Evolutionary conservation across 371 early-diverging fungal species (phyloP), one percentile per base, ranked within the genome.

Genomic region (Saksenaea vasiformis): DNA sequence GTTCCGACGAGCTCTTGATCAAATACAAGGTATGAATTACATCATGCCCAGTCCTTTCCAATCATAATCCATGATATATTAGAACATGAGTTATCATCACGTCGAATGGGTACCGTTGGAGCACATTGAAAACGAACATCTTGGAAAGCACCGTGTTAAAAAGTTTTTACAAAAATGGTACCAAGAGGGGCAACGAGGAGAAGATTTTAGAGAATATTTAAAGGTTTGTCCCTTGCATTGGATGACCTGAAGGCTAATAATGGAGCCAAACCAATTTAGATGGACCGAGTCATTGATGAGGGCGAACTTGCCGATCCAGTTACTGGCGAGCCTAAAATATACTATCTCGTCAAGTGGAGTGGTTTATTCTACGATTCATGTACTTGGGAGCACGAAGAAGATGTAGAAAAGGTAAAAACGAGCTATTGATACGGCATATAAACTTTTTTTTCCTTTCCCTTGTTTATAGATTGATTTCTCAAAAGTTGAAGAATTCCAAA

Each of bases 341-440:
- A 81, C 59, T 95, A 88, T 70, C 78, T 98, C 41, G 91, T 94
- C 37, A 98, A 97, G 69, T 98, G 99, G 99, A 85, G 85, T 58
- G 86, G 88, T 38, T 83, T 86, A n/a, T 87, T 93, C n/a, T 95
- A 97, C 70, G 97, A 96, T 68, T 69, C 79, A 1, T 78, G 88
- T 34, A 97, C 99, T 0, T 96, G 96, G 95, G 99, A 97, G 73
- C 74, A 79, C 7, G 81, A 84, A 39, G 89, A 89, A 19, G 80
- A 87, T 61, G 85, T 95, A 13, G 80, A 81, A 70, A 79, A 76
- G 74, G 84, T 80, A 41, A 31, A 17, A 38, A 8, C 41, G 14
- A 35, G 8, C 24, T 55, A n/a, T 34, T 5, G 10, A 35, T 27
- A 14, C 27, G 56, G 19, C 11, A 13, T 14, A 35, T 14, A 35